A percentile compares a stretch with the other conserved stretches of the same genome.
phyloP scores from a whole-genome alignment of 2,329 filamentous ascomycete species.

The Neonectria coccinea region DNA sequence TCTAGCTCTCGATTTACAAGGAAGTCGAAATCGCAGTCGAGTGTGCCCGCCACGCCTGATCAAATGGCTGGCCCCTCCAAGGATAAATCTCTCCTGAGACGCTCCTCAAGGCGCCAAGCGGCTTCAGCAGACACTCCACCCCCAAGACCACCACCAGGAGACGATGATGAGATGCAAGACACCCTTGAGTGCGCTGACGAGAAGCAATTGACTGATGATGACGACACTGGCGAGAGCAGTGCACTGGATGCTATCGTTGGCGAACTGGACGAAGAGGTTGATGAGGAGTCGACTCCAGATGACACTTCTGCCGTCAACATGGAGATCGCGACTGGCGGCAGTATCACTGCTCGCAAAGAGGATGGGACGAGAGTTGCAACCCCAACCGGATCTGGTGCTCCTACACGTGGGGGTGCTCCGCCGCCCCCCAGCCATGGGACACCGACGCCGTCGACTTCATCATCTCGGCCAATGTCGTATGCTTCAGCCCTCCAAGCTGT shows the following conservation, averaged over 20 bases:
- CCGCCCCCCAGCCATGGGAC: slow-evolving; percentile 56
- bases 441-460: slow-evolving; percentile 64
- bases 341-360: slow-evolving; percentile 90
- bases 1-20: slow-evolving; percentile 59
- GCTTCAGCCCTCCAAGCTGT: slow-evolving; percentile 83
- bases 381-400: slow-evolving; percentile 70
- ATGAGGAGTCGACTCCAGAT: slow-evolving; percentile 72
- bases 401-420: slow-evolving; percentile 56
- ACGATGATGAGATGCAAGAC: slow-evolving; percentile 73
- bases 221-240: slow-evolving; percentile 72
- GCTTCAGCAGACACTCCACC: slow-evolving; percentile 64
- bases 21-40: slow-evolving; percentile 62
- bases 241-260: slow-evolving; percentile 90
- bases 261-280: slow-evolving; percentile 86
- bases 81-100: slow-evolving; percentile 70
- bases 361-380: slow-evolving; percentile 90
- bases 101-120: slow-evolving; percentile 72
- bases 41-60: slow-evolving; percentile 57
- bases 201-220: slow-evolving; percentile 80
- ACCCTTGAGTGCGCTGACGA: slow-evolving; percentile 94
- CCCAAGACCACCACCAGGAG: slow-evolving; percentile 64
- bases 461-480: slow-evolving; percentile 81
- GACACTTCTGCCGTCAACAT: slow-evolving; percentile 89
- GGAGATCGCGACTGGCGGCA: slow-evolving; percentile 87
- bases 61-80: slow-evolving; percentile 61